phyloP scores from a whole-genome alignment of 768 basidiomycete genomes.

The Rhodotorula diobovata region DNA sequence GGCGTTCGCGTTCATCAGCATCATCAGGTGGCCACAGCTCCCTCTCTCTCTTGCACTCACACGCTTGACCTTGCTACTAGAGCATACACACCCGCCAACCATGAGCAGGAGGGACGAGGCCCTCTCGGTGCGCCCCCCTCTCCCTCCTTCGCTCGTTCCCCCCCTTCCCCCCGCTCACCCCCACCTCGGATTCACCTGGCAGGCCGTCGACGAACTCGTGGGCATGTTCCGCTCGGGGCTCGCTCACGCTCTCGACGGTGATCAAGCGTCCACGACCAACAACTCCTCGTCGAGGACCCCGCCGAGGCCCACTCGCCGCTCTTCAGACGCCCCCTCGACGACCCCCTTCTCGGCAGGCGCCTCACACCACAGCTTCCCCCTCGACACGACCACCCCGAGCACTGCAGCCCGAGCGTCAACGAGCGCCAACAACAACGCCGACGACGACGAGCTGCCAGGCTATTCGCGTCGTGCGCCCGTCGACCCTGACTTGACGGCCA shows the following conservation, averaged over 20 bases:
- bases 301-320: not conserved
- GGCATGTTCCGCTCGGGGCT: conserved; percentile 4
- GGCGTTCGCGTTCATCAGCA: too few relatives aligned
- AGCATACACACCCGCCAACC: not conserved
- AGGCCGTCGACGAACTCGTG: conserved; percentile 21
- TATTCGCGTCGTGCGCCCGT: conserved; percentile 6
- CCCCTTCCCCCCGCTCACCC: not conserved
- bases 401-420: not conserved
- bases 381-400: not conserved
- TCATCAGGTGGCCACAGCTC: too few relatives aligned
- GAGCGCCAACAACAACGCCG: not conserved
- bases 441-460: not conserved
- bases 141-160: not conserved
- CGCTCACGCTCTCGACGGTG: not conserved
- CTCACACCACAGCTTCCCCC: not conserved
- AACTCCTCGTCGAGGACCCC: not conserved
- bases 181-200: not conserved
- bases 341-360: not conserved
- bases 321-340: not conserved
- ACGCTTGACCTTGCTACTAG: too few relatives aligned
- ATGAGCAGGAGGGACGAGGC: conserved; percentile 21
- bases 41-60: too few relatives aligned
- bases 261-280: not conserved
- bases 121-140: not conserved
- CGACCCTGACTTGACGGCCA: not conserved